phyloP scores from a whole-genome alignment of 208 protist species.

The Trypanosoma rangeli region DNA sequence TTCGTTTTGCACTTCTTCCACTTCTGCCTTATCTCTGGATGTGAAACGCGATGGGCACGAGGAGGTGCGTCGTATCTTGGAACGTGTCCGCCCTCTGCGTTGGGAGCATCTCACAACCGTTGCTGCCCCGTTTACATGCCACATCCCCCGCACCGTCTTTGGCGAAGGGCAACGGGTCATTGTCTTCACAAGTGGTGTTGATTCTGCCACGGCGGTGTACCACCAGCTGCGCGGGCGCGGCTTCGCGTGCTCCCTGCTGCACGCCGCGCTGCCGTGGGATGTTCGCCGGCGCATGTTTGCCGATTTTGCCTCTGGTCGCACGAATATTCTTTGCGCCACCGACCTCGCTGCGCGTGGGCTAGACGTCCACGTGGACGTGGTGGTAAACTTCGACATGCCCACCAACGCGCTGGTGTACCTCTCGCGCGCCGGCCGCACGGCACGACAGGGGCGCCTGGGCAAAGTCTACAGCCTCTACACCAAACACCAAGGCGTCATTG shows the following conservation, averaged over 20 bases:
- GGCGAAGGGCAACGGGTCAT: constrained; percentile 56
- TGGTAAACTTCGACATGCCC: constrained; percentile 89
- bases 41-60: neutral
- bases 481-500: constrained; percentile 77
- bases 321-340: constrained; percentile 90
- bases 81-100: constrained; percentile 59
- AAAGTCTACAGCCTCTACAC: constrained; percentile 73
- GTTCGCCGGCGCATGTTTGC: constrained; percentile 66
- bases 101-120: constrained; percentile 77
- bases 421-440: constrained; percentile 66
- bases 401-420: constrained; percentile 79
- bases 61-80: constrained; percentile 38
- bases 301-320: constrained; percentile 75
- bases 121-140: constrained; percentile 76
- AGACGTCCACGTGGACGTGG: constrained; percentile 82
- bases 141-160: constrained; percentile 60
- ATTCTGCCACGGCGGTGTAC: constrained; percentile 71
- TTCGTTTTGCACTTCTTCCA: neutral
- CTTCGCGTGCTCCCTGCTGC: constrained; percentile 65
- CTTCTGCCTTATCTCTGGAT: neutral
- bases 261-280: constrained; percentile 59
- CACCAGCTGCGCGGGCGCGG: constrained; percentile 65
- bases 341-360: constrained; percentile 86
- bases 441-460: constrained; percentile 72
- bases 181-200: constrained; percentile 74